A percentile compares a stretch with the other conserved stretches of the same genome.
These are phyloP conservation scores for Ilyonectria robusta DNA, from an alignment of 2,329 filamentous ascomycete genomes.

Conservation along the genomic window DNA sequence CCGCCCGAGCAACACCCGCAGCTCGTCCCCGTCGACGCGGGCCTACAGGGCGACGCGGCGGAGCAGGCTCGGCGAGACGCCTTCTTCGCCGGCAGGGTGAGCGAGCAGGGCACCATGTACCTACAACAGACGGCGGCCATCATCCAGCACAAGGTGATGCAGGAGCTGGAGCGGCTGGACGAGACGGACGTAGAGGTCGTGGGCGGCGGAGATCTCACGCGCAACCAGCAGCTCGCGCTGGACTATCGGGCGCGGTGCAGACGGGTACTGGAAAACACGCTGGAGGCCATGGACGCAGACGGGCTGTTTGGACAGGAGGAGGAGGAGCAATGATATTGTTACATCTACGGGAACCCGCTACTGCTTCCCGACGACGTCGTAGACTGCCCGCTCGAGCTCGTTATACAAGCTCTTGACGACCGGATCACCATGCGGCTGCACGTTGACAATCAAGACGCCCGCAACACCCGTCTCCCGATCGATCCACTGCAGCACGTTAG, in stretches of 20 bases:
- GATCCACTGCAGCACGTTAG: conserved; percentile 50
- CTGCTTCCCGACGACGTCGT: conserved; percentile 42
- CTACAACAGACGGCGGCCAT: conserved; percentile 56
- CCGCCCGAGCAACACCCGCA: conserved; percentile 50
- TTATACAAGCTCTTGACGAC: conserved; percentile 54
- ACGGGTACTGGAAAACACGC: conserved; percentile 61
- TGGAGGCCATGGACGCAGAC: conserved; percentile 56
- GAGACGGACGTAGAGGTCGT: conserved; percentile 62
- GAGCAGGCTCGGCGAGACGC: conserved; percentile 44
- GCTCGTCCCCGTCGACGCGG: conserved; percentile 44
- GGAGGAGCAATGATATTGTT: conserved; percentile 25
- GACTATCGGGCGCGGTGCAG: conserved; percentile 65
- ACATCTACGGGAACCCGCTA: conserved; percentile 1
- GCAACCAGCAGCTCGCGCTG: conserved; percentile 63
- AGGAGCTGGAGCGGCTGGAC: conserved; percentile 61
- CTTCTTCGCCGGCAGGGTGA: conserved; percentile 52
- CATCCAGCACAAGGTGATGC: conserved; percentile 60
- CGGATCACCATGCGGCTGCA: conserved; percentile 56
- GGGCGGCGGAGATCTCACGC: conserved; percentile 58
- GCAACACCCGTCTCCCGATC: conserved; percentile 57
- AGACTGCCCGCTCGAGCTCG: conserved; percentile 58
- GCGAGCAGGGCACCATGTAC: conserved; percentile 44
- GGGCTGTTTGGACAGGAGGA: conserved; percentile 46
- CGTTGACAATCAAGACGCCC: conserved; percentile 55
- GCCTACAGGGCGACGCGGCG: conserved; percentile 44